phyloP scores from a whole-genome alignment of 2,329 filamentous ascomycete species.

The Fusarium ambrosium region DNA sequence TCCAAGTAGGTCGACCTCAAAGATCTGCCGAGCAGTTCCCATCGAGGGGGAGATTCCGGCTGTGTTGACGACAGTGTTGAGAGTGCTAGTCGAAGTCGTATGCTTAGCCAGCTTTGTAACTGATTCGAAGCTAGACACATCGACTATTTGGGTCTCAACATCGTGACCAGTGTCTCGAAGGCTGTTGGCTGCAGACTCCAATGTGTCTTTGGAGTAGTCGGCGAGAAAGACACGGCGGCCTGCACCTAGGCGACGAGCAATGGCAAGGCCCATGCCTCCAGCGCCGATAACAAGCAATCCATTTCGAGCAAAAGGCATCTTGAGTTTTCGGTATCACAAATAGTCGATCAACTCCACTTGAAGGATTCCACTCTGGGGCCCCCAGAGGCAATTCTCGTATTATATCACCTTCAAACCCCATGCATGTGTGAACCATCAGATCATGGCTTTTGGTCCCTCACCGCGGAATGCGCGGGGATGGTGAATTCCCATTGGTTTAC shows the following conservation, averaged over 20 bases:
- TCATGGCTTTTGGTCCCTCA: not conserved
- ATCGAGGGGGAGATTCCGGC: slow-evolving; percentile 1
- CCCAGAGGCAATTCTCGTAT: not conserved
- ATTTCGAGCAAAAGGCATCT: not conserved
- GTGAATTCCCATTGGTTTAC: not conserved
- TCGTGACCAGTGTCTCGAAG: slow-evolving; percentile 1
- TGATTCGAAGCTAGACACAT: slow-evolving; percentile 1
- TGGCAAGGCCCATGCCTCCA: slow-evolving; percentile 9
- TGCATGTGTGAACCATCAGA: not conserved
- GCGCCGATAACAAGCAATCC: slow-evolving; percentile 2
- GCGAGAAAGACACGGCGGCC: slow-evolving; percentile 7
- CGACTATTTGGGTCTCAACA: slow-evolving; percentile 2
- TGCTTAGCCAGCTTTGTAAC: not conserved
- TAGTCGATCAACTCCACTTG: not conserved
- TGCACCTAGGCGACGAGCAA: slow-evolving; percentile 7
- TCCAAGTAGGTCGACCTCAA: slow-evolving; percentile 9
- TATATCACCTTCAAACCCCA: not conserved
- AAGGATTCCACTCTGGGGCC: not conserved
- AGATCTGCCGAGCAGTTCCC: slow-evolving; percentile 1
- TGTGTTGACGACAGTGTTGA: slow-evolving; percentile 9
- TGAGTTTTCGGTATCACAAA: not conserved
- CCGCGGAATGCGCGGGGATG: not conserved
- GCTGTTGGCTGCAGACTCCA: not conserved
- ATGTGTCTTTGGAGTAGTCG: not conserved
- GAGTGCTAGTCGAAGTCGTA: not conserved